Conservation (phyloP, 345 rosid species). For the Erodium maritimum region DNA sequence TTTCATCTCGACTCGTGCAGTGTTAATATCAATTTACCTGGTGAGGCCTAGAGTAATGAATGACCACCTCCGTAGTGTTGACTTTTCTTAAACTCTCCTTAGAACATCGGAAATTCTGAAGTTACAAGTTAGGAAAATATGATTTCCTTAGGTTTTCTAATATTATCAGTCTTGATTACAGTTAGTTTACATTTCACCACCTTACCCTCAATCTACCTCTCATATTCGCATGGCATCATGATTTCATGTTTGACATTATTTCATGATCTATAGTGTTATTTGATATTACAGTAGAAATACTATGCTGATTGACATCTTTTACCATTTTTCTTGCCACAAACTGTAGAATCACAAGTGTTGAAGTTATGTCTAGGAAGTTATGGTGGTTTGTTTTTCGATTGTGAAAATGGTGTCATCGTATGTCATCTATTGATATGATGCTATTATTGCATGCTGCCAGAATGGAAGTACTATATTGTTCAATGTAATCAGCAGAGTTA, state of each 20-base stretch:
- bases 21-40: slow-evolving; percentile 17
- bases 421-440: slow-evolving; percentile 1
- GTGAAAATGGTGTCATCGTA: neutral
- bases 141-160: neutral
- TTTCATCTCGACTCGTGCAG: slow-evolving; percentile 1
- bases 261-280: no score
- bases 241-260: no score
- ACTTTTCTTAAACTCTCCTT: slow-evolving; percentile 20
- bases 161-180: neutral
- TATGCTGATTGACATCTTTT: no score
- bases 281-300: no score
- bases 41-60: slow-evolving; percentile 38
- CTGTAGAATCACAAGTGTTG: neutral
- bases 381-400: slow-evolving; percentile 8
- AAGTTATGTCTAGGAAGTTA: neutral
- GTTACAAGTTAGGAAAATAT: slow-evolving; percentile 8
- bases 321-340: no score
- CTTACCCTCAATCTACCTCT: neutral
- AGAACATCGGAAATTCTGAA: slow-evolving; percentile 37
- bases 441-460: neutral
- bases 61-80: slow-evolving; percentile 30
- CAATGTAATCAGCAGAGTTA: neutral
- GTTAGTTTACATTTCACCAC: neutral
- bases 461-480: neutral
- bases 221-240: no score